phyloP scores from a whole-genome alignment of 2,329 filamentous ascomycete genomes.

The Ambrosiella beaveri region DNA sequence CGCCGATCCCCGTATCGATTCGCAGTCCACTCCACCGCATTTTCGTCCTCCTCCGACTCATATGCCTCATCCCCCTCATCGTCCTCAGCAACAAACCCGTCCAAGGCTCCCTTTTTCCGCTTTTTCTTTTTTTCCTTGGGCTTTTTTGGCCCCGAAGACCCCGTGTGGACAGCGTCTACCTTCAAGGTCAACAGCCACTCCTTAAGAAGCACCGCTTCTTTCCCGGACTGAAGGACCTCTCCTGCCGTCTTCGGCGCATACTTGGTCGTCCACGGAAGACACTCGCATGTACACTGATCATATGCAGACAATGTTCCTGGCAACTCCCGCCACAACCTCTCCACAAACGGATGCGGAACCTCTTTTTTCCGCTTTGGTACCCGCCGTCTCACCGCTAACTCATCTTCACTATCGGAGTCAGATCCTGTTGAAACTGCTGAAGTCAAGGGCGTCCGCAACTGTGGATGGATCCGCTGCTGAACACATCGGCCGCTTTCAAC shows the following conservation, averaged over 20 bases:
- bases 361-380: neutral
- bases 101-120: slow-evolving; percentile 47
- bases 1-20: slow-evolving; percentile 1
- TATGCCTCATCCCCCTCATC: slow-evolving; percentile 27
- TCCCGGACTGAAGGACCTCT: slow-evolving; percentile 59
- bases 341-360: slow-evolving; percentile 39
- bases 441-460: slow-evolving; percentile 24
- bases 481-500: slow-evolving; percentile 41
- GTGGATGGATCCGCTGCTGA: slow-evolving; percentile 28
- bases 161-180: slow-evolving; percentile 58
- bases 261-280: slow-evolving; percentile 60
- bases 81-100: slow-evolving; percentile 71
- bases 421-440: neutral
- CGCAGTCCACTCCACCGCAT: slow-evolving; percentile 6
- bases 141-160: slow-evolving; percentile 21
- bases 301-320: slow-evolving; percentile 54
- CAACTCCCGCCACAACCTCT: slow-evolving; percentile 42
- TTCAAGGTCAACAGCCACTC: slow-evolving; percentile 68
- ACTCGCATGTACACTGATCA: slow-evolving; percentile 62
- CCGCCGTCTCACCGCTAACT: slow-evolving; percentile 16
- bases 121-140: slow-evolving; percentile 27
- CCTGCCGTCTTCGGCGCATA: slow-evolving; percentile 55
- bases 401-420: slow-evolving; percentile 20
- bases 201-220: slow-evolving; percentile 52
- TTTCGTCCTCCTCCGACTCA: slow-evolving; percentile 36